phyloP scores from a whole-genome alignment of 345 rosid species.

The Mercurialis annua region DNA sequence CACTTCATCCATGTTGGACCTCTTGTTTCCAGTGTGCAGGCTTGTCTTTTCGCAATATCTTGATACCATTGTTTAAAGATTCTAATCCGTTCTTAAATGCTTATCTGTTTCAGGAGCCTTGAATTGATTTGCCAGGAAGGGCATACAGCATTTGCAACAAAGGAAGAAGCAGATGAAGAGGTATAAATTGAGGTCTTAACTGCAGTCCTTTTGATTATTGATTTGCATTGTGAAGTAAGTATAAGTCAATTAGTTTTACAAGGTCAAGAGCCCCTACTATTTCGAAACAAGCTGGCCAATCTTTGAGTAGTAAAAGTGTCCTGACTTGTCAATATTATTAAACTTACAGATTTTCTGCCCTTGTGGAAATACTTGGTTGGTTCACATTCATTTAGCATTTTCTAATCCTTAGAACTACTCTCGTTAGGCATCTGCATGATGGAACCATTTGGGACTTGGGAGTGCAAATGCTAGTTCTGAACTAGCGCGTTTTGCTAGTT shows the following conservation, averaged over 20 bases:
- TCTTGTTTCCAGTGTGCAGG: slow-evolving; percentile 4
- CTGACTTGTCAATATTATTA: neutral
- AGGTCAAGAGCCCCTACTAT: neutral
- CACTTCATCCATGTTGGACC: neutral
- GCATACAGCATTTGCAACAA: slow-evolving; percentile 90
- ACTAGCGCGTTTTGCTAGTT: neutral
- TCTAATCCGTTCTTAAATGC: too few species aligned
- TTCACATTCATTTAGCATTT: neutral
- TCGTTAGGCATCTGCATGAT: neutral
- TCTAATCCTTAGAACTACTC: too few species aligned
- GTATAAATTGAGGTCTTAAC: slow-evolving; percentile 32
- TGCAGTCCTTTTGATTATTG: slow-evolving; percentile 5
- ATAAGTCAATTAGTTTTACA: neutral
- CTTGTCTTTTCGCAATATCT: neutral
- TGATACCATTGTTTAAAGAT: too few species aligned
- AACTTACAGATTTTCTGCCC: neutral
- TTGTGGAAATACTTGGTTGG: neutral
- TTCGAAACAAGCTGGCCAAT: neutral
- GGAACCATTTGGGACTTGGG: too few species aligned
- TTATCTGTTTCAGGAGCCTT: slow-evolving; percentile 65
- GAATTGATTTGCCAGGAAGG: slow-evolving; percentile 99
- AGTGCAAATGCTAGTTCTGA: neutral
- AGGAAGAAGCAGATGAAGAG: slow-evolving; percentile 88
- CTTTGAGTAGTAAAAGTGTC: neutral
- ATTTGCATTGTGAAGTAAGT: neutral